Evolutionary conservation across 2,329 filamentous ascomycete species (phyloP).

Genomic region (Trichoderma atrobrunneum): DNA sequence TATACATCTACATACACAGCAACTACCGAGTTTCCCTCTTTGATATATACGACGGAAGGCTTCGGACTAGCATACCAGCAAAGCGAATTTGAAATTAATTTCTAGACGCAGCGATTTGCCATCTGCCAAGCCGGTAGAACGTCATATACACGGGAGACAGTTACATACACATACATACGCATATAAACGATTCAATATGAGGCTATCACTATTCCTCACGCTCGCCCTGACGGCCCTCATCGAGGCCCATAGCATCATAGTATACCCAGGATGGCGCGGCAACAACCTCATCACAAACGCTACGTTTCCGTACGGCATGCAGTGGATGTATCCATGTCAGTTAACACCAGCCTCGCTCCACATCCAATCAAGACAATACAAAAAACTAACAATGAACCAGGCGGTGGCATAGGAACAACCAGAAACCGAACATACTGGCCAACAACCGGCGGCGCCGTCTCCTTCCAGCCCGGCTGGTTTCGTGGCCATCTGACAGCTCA

Average conservation of each 20-base stretch:
- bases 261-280: slow-evolving; percentile 83
- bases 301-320: slow-evolving; percentile 83
- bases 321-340: slow-evolving; percentile 94
- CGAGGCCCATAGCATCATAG: slow-evolving; percentile 75
- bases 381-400: slow-evolving; percentile 44
- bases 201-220: slow-evolving; percentile 42
- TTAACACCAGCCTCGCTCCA: slow-evolving; percentile 26
- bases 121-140: neutral
- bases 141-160: neutral
- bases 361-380: neutral
- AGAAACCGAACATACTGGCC: slow-evolving; percentile 92
- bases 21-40: neutral
- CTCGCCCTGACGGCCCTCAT: slow-evolving; percentile 48
- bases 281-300: slow-evolving; percentile 80
- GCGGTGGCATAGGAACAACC: slow-evolving; percentile 76
- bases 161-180: neutral
- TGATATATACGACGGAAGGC: neutral
- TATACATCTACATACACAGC: neutral
- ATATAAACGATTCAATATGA: slow-evolving; percentile 39
- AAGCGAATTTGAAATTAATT: neutral
- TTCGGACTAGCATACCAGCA: too few relatives aligned
- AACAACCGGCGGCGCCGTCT: slow-evolving; percentile 77
- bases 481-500: slow-evolving; percentile 78
- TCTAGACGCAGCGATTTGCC: neutral
- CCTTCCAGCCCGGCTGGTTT: slow-evolving; percentile 95